A percentile compares a stretch with the other conserved stretches of the same genome.
Conservation (phyloP, 495 filamentous ascomycete species). For the Pyronema domesticum region DNA sequence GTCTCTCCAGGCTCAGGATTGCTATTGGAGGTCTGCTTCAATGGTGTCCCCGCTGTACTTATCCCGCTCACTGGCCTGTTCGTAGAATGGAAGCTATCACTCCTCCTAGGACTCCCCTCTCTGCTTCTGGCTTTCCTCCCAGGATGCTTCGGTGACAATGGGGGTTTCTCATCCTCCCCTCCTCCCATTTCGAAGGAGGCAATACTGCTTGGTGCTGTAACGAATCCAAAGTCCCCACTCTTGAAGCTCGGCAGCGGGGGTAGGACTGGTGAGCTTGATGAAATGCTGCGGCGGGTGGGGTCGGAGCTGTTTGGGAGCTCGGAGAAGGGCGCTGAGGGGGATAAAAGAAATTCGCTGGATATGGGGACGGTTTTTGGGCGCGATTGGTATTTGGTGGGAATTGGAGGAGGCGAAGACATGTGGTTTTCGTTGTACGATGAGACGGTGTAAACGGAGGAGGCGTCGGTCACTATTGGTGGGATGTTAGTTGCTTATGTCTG, state of each 20-base stretch:
- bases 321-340: slow-evolving; percentile 1
- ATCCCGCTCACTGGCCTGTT: no score
- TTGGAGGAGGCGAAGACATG: background rate
- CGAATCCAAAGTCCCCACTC: slow-evolving; percentile 19
- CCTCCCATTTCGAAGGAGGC: background rate
- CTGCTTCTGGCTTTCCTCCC: slow-evolving; percentile 7
- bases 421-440: background rate
- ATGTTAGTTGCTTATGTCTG: no score
- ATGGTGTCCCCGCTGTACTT: background rate
- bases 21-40: background rate
- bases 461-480: background rate
- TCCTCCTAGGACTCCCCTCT: background rate
- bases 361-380: background rate
- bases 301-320: background rate
- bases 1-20: background rate
- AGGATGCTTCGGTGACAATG: slow-evolving; percentile 9
- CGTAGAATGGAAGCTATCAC: no score
- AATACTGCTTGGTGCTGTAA: background rate
- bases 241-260: slow-evolving; percentile 22
- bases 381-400: background rate
- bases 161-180: slow-evolving; percentile 5
- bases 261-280: slow-evolving; percentile 16
- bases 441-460: background rate
- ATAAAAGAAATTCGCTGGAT: background rate
- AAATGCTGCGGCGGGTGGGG: background rate